Evolutionary conservation across 164 flowering plant genomes (phyloP).

Genomic region (grape (Vitis vinifera)): DNA sequence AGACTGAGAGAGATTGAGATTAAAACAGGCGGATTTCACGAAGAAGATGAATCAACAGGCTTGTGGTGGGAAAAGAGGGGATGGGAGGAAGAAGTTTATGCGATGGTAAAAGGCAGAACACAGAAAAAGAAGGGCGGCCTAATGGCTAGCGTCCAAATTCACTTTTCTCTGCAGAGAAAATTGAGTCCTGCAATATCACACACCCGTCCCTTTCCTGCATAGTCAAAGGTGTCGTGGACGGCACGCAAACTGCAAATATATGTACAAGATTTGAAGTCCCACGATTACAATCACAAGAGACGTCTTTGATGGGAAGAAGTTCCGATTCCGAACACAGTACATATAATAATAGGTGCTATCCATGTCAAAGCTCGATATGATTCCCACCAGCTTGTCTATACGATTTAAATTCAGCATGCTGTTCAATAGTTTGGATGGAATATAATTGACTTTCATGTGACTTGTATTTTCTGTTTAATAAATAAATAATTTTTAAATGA

Average conservation of each 20-base stretch:
- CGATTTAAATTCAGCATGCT: too few species aligned
- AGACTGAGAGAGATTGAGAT: neutral
- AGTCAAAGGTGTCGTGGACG: conserved; percentile 30
- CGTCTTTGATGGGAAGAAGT: neutral
- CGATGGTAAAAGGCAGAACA: neutral
- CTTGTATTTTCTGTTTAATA: too few species aligned
- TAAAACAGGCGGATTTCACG: neutral
- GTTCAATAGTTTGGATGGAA: too few species aligned
- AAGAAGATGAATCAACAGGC: too few species aligned
- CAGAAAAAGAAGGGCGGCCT: conserved; percentile 16
- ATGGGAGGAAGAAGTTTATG: neutral
- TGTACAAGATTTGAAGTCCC: too few species aligned
- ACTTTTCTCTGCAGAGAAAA: neutral
- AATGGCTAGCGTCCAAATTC: neutral
- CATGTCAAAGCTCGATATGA: too few species aligned
- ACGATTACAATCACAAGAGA: neutral
- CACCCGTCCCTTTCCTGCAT: neutral
- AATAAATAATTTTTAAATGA: too few species aligned
- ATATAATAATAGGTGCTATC: too few species aligned
- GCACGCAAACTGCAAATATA: conserved; percentile 20
- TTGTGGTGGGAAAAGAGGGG: neutral
- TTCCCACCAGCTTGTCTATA: too few species aligned
- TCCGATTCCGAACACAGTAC: neutral
- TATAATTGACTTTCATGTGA: too few species aligned
- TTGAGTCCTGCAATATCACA: neutral